Base-by-base conservation (phyloP, 257 asterid species). In the Gynochthodes officinalis region DNA sequence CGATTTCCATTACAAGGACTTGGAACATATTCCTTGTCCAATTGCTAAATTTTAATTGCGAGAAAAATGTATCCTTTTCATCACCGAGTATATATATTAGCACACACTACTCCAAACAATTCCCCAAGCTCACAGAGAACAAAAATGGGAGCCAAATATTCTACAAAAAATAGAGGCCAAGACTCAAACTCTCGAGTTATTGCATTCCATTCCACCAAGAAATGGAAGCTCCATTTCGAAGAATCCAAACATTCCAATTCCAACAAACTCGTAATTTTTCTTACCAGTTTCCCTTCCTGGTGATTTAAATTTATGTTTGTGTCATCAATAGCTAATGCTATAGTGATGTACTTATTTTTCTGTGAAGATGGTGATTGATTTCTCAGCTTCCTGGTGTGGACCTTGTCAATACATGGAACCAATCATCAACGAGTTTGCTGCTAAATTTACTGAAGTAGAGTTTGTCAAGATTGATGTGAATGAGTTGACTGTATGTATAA, bases 321-420 rank as follows among this genome's bases (percentile, higher is more conserved):
- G 23, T n/a, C n/a, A n/a, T n/a, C n/a, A n/a, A n/a, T n/a, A n/a
- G n/a, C n/a, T n/a, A n/a, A n/a, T n/a, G n/a, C n/a, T n/a, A n/a
- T n/a, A n/a, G n/a, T n/a, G n/a, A n/a, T n/a, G n/a, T n/a, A n/a
- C n/a, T n/a, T n/a, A n/a, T n/a, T 73, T 33, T 19, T 0, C 10
- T 33, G 72, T 48, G 72, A 62, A 89, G 96, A 78, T 89, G 75
- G 92, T 91, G 63, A 52, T 89, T 19, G 80, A 91, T 74, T 91
- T 93, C 88, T 80, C 90, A 1, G 94, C 96, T 11, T 42, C 89
- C 28, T 89, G 97, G 96, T 89, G 95, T 25, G 89, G 90, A 69
- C 95, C 96, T 18, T 91, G 91, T 43, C 73, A 81, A 71, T 46
- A 7, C 61, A 85, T 91, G 66, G 83, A 73, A 25, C 96, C 93